A percentile compares a stretch with the other conserved stretches of the same genome.
Evolutionary conservation across 257 asterid genomes (phyloP).

Genomic region (Fraxinus pennsylvanica): DNA sequence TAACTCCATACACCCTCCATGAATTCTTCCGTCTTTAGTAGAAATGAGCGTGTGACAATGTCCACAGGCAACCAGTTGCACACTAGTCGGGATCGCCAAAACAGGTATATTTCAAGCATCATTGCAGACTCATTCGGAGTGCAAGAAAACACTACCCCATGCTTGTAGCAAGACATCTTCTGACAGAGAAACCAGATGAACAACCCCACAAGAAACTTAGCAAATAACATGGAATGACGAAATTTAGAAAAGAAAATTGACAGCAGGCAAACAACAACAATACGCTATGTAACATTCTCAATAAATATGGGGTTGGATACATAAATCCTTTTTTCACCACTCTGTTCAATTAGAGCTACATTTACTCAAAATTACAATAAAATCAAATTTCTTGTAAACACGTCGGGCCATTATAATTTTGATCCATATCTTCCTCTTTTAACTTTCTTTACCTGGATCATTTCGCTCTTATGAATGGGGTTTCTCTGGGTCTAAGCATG

Average conservation of each 20-base stretch:
- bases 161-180: conserved; percentile 91
- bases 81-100: conserved; percentile 72
- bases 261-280: background rate
- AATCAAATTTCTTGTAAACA: background rate
- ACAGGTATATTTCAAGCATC: conserved; percentile 84
- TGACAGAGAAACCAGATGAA: conserved; percentile 81
- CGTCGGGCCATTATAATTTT: background rate
- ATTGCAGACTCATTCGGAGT: conserved; percentile 49
- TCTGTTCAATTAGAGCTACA: background rate
- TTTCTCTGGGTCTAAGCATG: background rate
- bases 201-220: conserved; percentile 97
- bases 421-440: background rate
- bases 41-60: conserved; percentile 89
- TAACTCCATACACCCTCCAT: conserved; percentile 74
- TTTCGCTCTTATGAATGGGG: background rate
- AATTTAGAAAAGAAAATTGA: background rate
- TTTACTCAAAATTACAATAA: too few species aligned
- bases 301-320: background rate
- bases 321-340: background rate
- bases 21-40: conserved; percentile 83
- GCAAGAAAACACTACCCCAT: conserved; percentile 73
- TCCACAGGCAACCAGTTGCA: conserved; percentile 78
- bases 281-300: background rate
- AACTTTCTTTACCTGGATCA: too few species aligned
- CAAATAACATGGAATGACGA: conserved; percentile 60